Evolutionary conservation across 148 eudicot species (phyloP).

Genomic region (Polygonum maritimum): DNA sequence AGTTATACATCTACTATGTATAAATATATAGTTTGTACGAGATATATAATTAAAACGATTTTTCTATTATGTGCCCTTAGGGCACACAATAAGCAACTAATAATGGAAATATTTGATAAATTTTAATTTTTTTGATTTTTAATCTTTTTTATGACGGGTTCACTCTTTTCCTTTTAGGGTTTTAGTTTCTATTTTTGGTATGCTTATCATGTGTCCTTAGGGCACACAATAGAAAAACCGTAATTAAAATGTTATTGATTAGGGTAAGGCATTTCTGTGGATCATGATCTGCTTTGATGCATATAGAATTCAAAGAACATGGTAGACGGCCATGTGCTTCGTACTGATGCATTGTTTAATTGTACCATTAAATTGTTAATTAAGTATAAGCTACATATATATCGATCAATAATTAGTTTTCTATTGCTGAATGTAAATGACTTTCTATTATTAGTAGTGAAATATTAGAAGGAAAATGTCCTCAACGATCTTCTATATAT

Average conservation of each 20-base stretch:
- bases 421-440: background rate
- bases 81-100: too few species aligned
- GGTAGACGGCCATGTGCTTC: constrained; percentile 5
- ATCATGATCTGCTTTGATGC: constrained; percentile 6
- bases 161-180: too few species aligned
- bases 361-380: background rate
- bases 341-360: background rate
- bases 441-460: background rate
- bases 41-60: background rate
- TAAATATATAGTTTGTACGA: background rate
- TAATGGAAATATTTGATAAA: too few species aligned
- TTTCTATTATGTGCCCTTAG: too few species aligned
- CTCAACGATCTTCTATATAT: background rate
- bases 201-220: too few species aligned
- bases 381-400: background rate
- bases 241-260: background rate
- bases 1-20: too few species aligned
- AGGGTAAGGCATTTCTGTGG: background rate
- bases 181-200: too few species aligned
- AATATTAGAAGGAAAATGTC: background rate
- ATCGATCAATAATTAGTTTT: background rate
- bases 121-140: too few species aligned
- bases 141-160: too few species aligned
- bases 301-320: constrained; percentile 3
- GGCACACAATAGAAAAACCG: too few species aligned